phyloP scores from a whole-genome alignment of 2,329 filamentous ascomycete genomes.

The Trichoderma hamatum region DNA sequence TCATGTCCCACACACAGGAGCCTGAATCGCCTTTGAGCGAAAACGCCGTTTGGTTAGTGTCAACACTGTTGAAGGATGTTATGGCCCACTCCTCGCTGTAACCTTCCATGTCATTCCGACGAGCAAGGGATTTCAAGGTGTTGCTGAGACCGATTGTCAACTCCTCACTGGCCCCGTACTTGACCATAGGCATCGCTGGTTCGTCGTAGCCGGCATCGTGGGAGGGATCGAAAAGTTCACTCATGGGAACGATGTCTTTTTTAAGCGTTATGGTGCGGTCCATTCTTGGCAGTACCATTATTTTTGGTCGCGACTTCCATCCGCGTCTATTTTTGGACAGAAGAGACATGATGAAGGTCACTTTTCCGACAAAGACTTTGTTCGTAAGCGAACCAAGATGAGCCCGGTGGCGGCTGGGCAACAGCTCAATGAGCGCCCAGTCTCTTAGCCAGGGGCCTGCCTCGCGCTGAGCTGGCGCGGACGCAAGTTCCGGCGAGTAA shows the following conservation, averaged over 20 bases:
- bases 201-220: not conserved
- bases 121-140: not conserved
- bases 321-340: not conserved
- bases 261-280: not conserved
- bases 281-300: too few relatives aligned
- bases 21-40: not conserved
- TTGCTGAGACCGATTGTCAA: not conserved
- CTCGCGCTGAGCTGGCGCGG: not conserved
- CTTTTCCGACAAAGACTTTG: not conserved
- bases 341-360: not conserved
- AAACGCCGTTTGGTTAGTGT: not conserved
- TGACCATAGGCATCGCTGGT: not conserved
- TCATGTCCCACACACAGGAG: constrained; percentile 13
- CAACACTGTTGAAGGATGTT: not conserved
- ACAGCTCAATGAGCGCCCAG: constrained; percentile 11
- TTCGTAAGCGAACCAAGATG: not conserved
- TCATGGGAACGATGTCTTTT: not conserved
- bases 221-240: not conserved
- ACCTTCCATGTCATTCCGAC: not conserved
- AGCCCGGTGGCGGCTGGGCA: not conserved
- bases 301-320: not conserved
- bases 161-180: not conserved
- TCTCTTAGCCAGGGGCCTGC: constrained; percentile 3
- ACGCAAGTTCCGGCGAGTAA: not conserved
- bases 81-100: constrained; percentile 14